phyloP scores from a whole-genome alignment of 371 early-diverging fungal genomes.

The Zopfochytrium polystomum region DNA sequence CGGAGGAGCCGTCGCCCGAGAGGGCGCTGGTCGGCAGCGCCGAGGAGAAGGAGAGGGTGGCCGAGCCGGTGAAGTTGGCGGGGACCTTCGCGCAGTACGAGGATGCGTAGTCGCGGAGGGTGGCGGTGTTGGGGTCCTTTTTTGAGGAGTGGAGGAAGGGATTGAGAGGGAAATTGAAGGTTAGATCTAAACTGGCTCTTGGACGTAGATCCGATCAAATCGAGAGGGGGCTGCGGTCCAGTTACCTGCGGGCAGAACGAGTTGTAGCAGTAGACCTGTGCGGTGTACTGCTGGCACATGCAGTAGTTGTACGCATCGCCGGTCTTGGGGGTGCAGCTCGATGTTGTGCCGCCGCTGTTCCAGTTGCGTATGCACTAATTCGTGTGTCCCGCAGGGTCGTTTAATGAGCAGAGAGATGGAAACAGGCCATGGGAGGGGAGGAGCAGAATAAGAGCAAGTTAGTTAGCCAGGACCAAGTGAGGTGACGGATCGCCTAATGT shows the following conservation, averaged over 20 bases:
- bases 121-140: not conserved
- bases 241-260: slow-evolving; percentile 10
- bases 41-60: too few relatives aligned
- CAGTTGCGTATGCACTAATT: slow-evolving; percentile 1
- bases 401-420: too few relatives aligned
- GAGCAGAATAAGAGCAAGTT: not conserved
- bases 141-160: too few relatives aligned
- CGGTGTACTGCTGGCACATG: slow-evolving; percentile 8
- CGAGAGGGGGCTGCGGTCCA: too few relatives aligned
- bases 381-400: not conserved
- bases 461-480: not conserved
- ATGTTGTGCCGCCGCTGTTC: not conserved
- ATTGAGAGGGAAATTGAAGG: too few relatives aligned
- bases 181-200: too few relatives aligned
- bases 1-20: too few relatives aligned
- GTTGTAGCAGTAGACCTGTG: slow-evolving; percentile 9
- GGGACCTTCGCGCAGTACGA: not conserved
- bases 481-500: not conserved
- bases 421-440: too few relatives aligned
- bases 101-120: not conserved
- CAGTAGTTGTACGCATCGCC: not conserved
- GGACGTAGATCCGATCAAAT: too few relatives aligned
- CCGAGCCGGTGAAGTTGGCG: too few relatives aligned
- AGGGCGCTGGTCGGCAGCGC: too few relatives aligned
- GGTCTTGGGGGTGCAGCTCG: not conserved